These are phyloP conservation scores for Cladorrhinum sp. DNA, from an alignment of 2,329 filamentous ascomycete species.

Conservation along the genomic window DNA sequence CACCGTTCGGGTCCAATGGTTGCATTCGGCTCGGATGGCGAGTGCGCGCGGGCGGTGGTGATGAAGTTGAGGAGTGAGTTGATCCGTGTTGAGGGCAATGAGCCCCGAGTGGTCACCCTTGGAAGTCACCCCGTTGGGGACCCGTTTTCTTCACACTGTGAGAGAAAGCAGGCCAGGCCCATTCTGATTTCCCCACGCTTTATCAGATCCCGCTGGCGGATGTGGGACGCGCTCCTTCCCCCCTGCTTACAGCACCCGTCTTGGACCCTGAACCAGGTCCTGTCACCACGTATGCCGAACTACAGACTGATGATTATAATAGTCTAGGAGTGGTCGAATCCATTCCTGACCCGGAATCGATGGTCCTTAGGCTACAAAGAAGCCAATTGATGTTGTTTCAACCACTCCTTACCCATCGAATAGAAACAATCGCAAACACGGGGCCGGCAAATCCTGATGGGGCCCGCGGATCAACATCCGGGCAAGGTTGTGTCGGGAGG, in stretches of 20 bases:
- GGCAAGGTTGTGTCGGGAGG: conserved; percentile 3
- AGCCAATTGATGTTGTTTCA: not conserved
- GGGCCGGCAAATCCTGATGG: not conserved
- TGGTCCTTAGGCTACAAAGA: not conserved
- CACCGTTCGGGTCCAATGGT: conserved; percentile 16
- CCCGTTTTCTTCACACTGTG: not conserved
- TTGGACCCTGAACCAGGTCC: conserved; percentile 6
- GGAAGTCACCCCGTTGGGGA: not conserved
- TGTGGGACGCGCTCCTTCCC: not conserved
- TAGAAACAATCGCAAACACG: not conserved
- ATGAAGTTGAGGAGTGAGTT: conserved; percentile 1
- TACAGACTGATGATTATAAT: not conserved
- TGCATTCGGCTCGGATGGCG: conserved; percentile 23
- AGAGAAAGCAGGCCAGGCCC: not conserved
- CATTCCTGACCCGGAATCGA: not conserved
- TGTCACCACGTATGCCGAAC: not conserved
- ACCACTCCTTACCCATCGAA: not conserved
- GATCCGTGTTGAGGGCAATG: not conserved
- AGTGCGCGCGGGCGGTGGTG: conserved; percentile 13
- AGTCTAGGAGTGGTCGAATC: not conserved
- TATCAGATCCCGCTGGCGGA: conserved; percentile 6
- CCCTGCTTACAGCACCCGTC: not conserved
- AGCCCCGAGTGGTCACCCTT: not conserved
- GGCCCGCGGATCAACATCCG: conserved; percentile 6
- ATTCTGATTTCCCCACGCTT: conserved; percentile 3